These are phyloP conservation scores for Datisca glomerata DNA, from an alignment of 306 rosid species.

Conservation along the genomic window DNA sequence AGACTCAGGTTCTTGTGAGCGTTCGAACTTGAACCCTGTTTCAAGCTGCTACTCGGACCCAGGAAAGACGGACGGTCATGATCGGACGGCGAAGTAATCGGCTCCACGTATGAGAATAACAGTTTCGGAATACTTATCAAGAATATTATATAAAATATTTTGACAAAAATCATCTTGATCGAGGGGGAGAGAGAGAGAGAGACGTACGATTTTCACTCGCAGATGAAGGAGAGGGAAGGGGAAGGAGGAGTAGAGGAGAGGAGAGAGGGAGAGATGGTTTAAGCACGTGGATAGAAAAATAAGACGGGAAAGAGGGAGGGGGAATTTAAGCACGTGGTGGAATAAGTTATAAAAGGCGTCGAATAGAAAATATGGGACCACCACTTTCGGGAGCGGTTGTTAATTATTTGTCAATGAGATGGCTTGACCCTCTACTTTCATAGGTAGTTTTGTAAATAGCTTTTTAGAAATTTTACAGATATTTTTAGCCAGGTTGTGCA, in stretches of 20 bases:
- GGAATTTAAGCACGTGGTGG: neutral
- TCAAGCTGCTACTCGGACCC: neutral
- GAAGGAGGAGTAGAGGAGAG: neutral
- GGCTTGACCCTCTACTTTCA: neutral
- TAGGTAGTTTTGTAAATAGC: neutral
- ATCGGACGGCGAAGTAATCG: neutral
- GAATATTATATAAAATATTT: neutral
- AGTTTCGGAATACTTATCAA: neutral
- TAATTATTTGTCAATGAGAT: neutral
- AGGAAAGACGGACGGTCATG: neutral
- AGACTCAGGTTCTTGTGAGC: constrained; percentile 25
- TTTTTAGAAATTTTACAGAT: too few relatives aligned
- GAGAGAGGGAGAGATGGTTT: neutral
- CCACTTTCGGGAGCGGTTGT: neutral
- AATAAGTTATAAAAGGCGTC: neutral
- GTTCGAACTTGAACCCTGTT: neutral
- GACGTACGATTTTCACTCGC: neutral
- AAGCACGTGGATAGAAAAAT: neutral
- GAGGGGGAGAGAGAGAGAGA: neutral
- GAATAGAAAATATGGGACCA: neutral
- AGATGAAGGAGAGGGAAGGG: neutral
- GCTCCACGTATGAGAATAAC: neutral
- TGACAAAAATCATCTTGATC: neutral
- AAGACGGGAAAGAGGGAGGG: neutral
- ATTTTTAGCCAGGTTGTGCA: too few relatives aligned